Base-by-base conservation (phyloP, 805 yeast genomes). In the Priceomyces castillae region DNA sequence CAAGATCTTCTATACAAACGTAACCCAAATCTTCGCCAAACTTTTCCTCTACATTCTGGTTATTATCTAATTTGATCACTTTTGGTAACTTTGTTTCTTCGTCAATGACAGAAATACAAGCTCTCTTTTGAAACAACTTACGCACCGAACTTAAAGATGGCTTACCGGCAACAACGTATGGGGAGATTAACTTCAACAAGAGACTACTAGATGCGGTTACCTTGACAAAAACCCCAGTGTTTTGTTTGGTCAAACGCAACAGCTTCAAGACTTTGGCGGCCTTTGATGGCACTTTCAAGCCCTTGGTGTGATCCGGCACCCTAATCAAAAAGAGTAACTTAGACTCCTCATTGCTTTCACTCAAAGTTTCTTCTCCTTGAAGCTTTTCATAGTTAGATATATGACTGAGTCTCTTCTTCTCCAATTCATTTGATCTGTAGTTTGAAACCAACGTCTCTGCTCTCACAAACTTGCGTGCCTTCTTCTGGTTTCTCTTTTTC, bases 1-100 rank as follows among this genome's bases (percentile, higher is more conserved):
- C 78, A 44, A 86, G 72, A 65, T 86, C 95, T 68, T 86, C 94
- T 15, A 84, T 76, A 78, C 95, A 86, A 49, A 86, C 80, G 47
- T 84, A 69, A 22, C 92, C 90, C 42, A 71, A 67, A 33, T 61
- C 64, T 39, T 63, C 66, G 7, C 83, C 86, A 48, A 86, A 72
- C 55, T 73, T 69, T 55, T 85, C 90, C 66, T 86, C 95, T 41
- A 86, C 82, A 33, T 81, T 64, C 54, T 80, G 82, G 69, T 86
- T 86, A 64, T 83, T 89, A 61, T 86, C 86, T 53, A 86, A 67
- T 46, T 80, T 76, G 31, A 76, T 63, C 39, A 70, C 67, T 37
- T 67, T 71, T 1, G 46, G 42, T 28, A 42, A 43, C 23, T 47
- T 49, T 10, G 44, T 42, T 31, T 52, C 52, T 28, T 65, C 69